Percentiles rank a stretch among this genome's conserved stretches.
Conservation (phyloP, 345 rosid species). For the Salix udensis region DNA sequence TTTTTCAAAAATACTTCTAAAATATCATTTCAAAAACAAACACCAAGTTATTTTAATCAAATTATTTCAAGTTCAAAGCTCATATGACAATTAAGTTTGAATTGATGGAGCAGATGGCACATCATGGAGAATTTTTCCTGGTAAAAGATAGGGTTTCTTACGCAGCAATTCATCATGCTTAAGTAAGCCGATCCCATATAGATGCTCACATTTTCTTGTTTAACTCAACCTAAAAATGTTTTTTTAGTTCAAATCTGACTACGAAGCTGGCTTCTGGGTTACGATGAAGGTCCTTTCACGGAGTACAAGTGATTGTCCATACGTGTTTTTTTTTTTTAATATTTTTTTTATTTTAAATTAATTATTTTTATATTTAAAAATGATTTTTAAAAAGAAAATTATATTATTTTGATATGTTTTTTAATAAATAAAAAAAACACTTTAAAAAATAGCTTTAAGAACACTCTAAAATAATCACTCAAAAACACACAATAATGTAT, state of each 20-base stretch:
- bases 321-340: no score
- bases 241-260: background rate
- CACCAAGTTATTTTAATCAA: background rate
- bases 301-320: no score
- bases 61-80: background rate
- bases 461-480: no score
- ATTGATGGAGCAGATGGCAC: background rate
- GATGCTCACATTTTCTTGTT: background rate
- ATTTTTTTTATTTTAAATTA: no score
- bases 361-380: no score
- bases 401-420: no score
- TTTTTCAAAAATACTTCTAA: no score
- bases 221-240: background rate
- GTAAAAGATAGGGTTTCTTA: background rate
- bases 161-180: background rate
- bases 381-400: no score
- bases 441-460: no score
- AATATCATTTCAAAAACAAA: no score
- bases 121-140: background rate
- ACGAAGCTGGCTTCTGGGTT: conserved; percentile 5
- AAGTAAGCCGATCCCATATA: conserved; percentile 10
- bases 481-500: no score
- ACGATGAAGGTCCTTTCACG: background rate
- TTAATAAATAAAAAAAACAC: no score
- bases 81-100: background rate